Base-by-base conservation (phyloP, 208 protist genomes). In the Trypanosomatidae sp. region DNA sequence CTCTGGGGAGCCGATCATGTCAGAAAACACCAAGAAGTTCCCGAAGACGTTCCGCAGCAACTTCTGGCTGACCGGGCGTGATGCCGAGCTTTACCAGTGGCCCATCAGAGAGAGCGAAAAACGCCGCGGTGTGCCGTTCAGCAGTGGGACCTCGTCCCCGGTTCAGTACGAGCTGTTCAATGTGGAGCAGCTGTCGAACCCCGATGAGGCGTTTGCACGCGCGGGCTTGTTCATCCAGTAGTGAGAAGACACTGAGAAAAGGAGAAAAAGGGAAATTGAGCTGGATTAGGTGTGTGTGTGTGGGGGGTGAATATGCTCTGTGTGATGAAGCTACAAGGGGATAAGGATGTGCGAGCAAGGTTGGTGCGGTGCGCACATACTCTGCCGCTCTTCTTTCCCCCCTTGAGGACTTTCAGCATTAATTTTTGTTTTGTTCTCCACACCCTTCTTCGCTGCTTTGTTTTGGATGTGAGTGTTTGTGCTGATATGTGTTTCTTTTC, bases 31-130 rank as follows among this genome's bases (percentile, higher is more conserved):
- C 43, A 91, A 91, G 75, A 92, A 91, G 71, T 88, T 92, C 59
- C 89, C 90, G 13, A 85, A 87, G 74, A 79, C 69, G 19, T 94
- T 91, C 71, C 82, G 81, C 69, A 94, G 88, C 77, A 94, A 96
- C 78, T 94, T 91, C 86, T 96, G 91, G 91, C 81, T 96, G 25
- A 94, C 89, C 52, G 89, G 88, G 47, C 85, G 88, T 55, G 91
- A 96, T 53, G 91, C 91, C 30, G 86, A 94, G 78, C 73, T 96
- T 13, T 96, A 96, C 77, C 91, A 96, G 79, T 96, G 89, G 89
- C 80, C 84, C 50, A 92, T 94, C 81, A 94, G 92, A 73, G 88
- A 93, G 44, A 74, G 67, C 9, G 89, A 96, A 83, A 90, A 89
- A 72, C 84, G 86, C 67, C 91, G 91, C 77, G 91, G 89, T 53